Base-by-base conservation (phyloP, 2,329 filamentous ascomycete genomes). In the Periglandula ipomoeae region DNA sequence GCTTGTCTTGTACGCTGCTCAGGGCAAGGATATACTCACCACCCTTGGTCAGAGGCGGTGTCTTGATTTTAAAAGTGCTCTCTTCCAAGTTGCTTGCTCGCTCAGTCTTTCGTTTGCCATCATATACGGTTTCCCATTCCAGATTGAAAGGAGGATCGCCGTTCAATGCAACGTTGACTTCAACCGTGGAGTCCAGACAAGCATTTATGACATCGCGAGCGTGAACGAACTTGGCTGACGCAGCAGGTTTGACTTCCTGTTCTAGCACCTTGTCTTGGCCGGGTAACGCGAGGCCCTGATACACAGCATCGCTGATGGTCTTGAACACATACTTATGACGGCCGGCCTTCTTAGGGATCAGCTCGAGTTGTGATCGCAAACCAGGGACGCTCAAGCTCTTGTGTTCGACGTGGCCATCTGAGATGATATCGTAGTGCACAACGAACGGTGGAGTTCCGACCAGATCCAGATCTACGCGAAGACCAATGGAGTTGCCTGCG, bases 161-260 rank as follows among this genome's bases (percentile, higher is more conserved):
- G 41, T 81, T 73, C 38, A 97, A 77, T 46, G 75, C 68, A 35
- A 96, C 81, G 49, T 88, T 81, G 24, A 93, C 80, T 27, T 83
- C 78, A 6, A 90, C 81, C 19, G 83, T 75, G 49, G 95, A 84
- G 51, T 93, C 89, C 48, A 97, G 84, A 61, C 93, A 98, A 44
- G 86, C 82, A 57, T 79, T 82, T 52, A 81, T 74, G 20, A 69
- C 69, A 34, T 73, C 70, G 19, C 74, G 70, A 7, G 73, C 70
- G 23, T 75, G 70, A 39, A 78, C 74, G 48, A 89, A 74, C 52
- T 84, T 81, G 22, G 91, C 91, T 9, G 85, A 87, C 6, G 93
- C 91, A 4, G 90, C 87, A 9, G 93, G 93, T 65, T 94, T 95
- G 56, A 98, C 91, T 58, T 89, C 84, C 65, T 97, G 91, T 65